These are phyloP conservation scores for Wickerhamiella parazyma DNA, from an alignment of 805 yeast genomes.

Conservation along the genomic window DNA sequence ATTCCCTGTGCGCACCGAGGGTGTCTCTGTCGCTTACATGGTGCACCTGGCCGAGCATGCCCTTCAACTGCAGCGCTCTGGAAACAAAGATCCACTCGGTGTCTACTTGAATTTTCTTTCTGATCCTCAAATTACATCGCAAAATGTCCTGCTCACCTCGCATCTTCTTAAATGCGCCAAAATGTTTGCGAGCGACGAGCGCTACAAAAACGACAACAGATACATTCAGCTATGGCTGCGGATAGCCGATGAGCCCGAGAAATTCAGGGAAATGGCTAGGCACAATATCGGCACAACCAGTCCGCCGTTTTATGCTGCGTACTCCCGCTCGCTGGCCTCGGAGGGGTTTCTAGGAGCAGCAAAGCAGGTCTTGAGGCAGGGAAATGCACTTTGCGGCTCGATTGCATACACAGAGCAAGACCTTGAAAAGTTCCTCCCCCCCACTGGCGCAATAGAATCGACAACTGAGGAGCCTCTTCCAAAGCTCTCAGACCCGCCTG, in stretches of 20 bases:
- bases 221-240: slow-evolving; percentile 71
- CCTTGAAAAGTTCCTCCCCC: slow-evolving; percentile 29
- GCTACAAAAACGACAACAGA: slow-evolving; percentile 72
- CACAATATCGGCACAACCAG: slow-evolving; percentile 56
- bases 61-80: slow-evolving; percentile 5
- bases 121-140: slow-evolving; percentile 45
- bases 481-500: not conserved
- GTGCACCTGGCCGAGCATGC: slow-evolving; percentile 9
- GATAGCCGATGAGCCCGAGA: slow-evolving; percentile 57
- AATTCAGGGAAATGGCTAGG: slow-evolving; percentile 56
- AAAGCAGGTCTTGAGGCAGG: slow-evolving; percentile 35
- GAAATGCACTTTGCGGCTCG: not conserved
- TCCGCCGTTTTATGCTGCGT: slow-evolving; percentile 66
- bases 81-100: slow-evolving; percentile 74
- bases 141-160: not conserved
- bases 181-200: slow-evolving; percentile 45
- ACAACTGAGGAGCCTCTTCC: not conserved
- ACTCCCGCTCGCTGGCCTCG: slow-evolving; percentile 49
- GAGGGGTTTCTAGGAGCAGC: slow-evolving; percentile 41
- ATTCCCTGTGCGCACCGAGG: too few relatives aligned
- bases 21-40: not conserved
- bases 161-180: slow-evolving; percentile 62
- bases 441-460: not conserved
- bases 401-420: slow-evolving; percentile 29
- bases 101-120: slow-evolving; percentile 56